Conservation (phyloP, 805 yeast genomes). For the Candida ulmi region DNA sequence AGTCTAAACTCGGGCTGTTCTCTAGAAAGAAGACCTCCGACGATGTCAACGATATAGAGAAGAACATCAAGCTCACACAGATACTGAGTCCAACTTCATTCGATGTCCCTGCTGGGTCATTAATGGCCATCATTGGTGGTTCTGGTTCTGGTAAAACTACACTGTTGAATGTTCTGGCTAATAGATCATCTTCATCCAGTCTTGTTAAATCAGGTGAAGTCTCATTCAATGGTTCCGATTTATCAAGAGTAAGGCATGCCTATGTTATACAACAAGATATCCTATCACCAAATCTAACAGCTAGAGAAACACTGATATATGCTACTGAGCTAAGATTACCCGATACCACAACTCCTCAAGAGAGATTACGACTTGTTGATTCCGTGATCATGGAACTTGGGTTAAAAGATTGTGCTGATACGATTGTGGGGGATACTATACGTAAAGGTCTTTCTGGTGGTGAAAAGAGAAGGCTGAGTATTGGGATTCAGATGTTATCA, state of each 20-base stretch:
- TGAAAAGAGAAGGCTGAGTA: slow-evolving; percentile 71
- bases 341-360: slow-evolving; percentile 32
- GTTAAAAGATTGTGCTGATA: slow-evolving; percentile 59
- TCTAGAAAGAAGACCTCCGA: background rate
- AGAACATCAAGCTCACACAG: background rate
- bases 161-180: slow-evolving; percentile 59
- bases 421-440: slow-evolving; percentile 51
- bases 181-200: slow-evolving; percentile 36
- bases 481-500: slow-evolving; percentile 75
- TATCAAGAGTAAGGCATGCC: slow-evolving; percentile 30
- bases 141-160: slow-evolving; percentile 90
- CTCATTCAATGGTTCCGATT: slow-evolving; percentile 24
- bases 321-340: slow-evolving; percentile 74
- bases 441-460: slow-evolving; percentile 76
- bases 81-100: slow-evolving; percentile 41
- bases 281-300: slow-evolving; percentile 64
- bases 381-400: slow-evolving; percentile 66
- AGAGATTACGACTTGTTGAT: slow-evolving; percentile 46
- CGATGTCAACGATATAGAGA: background rate
- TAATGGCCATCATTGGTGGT: slow-evolving; percentile 85
- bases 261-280: slow-evolving; percentile 78
- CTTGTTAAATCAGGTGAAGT: slow-evolving; percentile 38
- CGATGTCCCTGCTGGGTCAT: slow-evolving; percentile 54
- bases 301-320: slow-evolving; percentile 63
- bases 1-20: background rate